Conservation (phyloP, 148 eudicot species). For the Silene latifolia region DNA sequence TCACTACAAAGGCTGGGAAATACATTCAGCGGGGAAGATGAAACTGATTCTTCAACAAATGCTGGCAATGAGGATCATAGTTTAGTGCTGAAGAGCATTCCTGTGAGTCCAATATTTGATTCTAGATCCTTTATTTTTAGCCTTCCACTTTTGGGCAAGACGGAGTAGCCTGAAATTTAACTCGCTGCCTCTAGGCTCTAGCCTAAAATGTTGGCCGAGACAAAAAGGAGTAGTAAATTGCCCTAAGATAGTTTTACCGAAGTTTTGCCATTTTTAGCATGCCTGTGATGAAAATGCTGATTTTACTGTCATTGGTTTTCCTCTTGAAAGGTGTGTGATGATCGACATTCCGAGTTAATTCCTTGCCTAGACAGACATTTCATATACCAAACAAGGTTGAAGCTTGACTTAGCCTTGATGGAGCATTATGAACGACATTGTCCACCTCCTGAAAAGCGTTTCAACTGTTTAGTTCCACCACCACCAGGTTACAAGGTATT, state of each 20-base stretch:
- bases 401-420: slow-evolving; percentile 41
- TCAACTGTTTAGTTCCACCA: slow-evolving; percentile 49
- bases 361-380: slow-evolving; percentile 46
- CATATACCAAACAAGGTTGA: slow-evolving; percentile 43
- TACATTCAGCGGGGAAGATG: slow-evolving; percentile 29
- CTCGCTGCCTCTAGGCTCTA: too few relatives aligned
- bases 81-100: slow-evolving; percentile 33
- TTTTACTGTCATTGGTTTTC: slow-evolving; percentile 10
- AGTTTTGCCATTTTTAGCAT: background rate
- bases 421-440: slow-evolving; percentile 54
- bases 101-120: slow-evolving; percentile 28
- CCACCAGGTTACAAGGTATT: slow-evolving; percentile 44
- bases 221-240: background rate
- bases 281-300: background rate
- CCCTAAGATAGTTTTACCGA: background rate
- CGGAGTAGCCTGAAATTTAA: too few relatives aligned
- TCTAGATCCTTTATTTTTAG: background rate
- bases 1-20: slow-evolving; percentile 24
- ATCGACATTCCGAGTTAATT: slow-evolving; percentile 43
- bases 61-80: slow-evolving; percentile 28
- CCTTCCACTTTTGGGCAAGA: background rate
- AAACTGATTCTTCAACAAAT: slow-evolving; percentile 21
- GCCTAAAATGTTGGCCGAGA: too few relatives aligned
- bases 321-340: slow-evolving; percentile 39
- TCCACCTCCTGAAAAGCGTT: slow-evolving; percentile 45